Evolutionary conservation across 2,329 filamentous ascomycete species (phyloP).

Genomic region (Penicillium corylophilum): DNA sequence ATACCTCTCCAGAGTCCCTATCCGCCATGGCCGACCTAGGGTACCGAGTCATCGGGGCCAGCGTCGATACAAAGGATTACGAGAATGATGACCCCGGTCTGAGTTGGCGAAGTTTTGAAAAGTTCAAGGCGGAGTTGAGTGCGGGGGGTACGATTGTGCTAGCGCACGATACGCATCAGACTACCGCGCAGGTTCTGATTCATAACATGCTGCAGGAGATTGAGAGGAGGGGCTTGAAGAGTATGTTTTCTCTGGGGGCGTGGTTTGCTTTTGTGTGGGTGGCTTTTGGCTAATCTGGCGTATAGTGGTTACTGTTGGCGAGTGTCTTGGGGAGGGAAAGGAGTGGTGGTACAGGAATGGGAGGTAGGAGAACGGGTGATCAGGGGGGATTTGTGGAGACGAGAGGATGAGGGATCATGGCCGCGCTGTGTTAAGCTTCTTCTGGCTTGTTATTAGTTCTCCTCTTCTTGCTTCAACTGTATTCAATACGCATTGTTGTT

Average conservation of each 20-base stretch:
- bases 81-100: constrained; percentile 32
- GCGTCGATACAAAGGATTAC: constrained; percentile 48
- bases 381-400: background rate
- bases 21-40: constrained; percentile 41
- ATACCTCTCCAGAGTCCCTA: constrained; percentile 33
- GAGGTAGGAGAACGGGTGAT: too few relatives aligned
- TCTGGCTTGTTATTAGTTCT: background rate
- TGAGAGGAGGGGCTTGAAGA: constrained; percentile 40
- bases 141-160: constrained; percentile 35
- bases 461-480: background rate
- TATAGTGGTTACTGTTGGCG: constrained; percentile 55
- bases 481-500: background rate
- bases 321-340: constrained; percentile 56
- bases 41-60: constrained; percentile 47
- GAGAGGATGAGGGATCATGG: background rate
- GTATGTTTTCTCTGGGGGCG: constrained; percentile 20
- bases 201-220: constrained; percentile 39
- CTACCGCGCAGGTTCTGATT: constrained; percentile 36
- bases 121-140: constrained; percentile 32
- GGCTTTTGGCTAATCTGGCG: constrained; percentile 1
- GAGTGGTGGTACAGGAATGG: constrained; percentile 52
- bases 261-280: background rate
- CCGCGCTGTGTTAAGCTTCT: background rate
- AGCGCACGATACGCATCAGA: constrained; percentile 39
- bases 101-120: constrained; percentile 32